Base-by-base conservation (phyloP, 2,329 filamentous ascomycete species). In the Didymellaceae sp. region DNA sequence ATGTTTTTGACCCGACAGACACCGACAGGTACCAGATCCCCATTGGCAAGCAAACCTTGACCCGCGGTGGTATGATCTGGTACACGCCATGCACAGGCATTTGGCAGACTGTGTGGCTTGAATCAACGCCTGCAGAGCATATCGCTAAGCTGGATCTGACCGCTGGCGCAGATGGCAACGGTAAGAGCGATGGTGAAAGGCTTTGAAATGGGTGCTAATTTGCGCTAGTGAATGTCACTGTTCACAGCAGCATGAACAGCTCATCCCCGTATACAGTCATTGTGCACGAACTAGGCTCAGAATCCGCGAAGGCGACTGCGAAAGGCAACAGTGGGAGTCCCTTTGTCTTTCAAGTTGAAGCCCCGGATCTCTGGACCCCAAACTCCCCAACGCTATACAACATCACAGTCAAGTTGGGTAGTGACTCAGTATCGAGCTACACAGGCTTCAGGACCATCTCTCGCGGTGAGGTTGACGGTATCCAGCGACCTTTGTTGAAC, bases 61-160 rank as follows among this genome's bases (percentile, higher is more conserved):
- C 70, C 0, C 83, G 81, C 0, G 79, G 77, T 9, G 82, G 85
- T 59, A 65, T 63, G 59, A 90, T 90, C 52, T 90, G 87, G 68
- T 90, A 90, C 66, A 84, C 84, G 0, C 84, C 87, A 0, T 90
- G 86, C 65, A 86, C 84, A 25, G 87, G 87, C 5, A 89, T 90
- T 56, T 90, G 87, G 87, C 87, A 89, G 65, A 80, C 80, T 14
- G 87, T 90, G 0, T 90, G 87, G 87, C 73, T 90, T 2, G 84
- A 88, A 65, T 77, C 81, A n/a, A 84, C 81, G 0, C 83, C 86
- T 0, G 55, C 72, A 0, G 78, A 81, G 40, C 75, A 85, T 58
- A 81, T 89, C 45, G 81, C 80, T 0, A 76, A 80, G 31, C 71
- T 89, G 2, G 82, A 88, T 54, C 62, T 89, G 13, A 70, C 77